These are phyloP conservation scores for Suillus cothurnatus DNA, from an alignment of 768 basidiomycete species.

Conservation along the genomic window DNA sequence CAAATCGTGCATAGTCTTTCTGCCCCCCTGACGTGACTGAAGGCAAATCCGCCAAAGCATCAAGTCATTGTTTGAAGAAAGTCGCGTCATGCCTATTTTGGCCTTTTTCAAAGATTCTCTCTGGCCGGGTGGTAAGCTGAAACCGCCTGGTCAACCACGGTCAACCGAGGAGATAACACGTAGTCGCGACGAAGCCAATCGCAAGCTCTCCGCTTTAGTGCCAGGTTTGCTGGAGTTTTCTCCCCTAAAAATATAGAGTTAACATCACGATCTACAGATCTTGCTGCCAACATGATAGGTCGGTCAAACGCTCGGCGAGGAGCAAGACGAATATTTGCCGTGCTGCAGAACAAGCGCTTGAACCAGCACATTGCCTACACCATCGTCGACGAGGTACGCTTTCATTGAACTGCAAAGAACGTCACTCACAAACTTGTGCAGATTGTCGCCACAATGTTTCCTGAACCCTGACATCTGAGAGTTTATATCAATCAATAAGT, in stretches of 20 bases:
- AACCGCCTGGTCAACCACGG: conserved; percentile 60
- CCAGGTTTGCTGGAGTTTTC: conserved; percentile 61
- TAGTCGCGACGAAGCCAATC: conserved; percentile 85
- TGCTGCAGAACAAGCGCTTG: conserved; percentile 90
- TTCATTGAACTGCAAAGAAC: too few species aligned
- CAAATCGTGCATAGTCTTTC: conserved; percentile 2
- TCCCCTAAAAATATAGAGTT: neutral
- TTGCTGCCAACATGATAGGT: conserved; percentile 99
- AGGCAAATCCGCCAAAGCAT: conserved; percentile 89
- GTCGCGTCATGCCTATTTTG: conserved; percentile 69
- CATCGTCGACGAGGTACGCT: conserved; percentile 83
- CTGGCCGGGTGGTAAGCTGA: conserved; percentile 86
- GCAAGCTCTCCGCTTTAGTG: conserved; percentile 87
- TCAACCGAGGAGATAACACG: conserved; percentile 77
- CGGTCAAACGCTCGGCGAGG: conserved; percentile 92
- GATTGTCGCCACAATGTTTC: conserved; percentile 64
- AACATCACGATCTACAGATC: conserved; percentile 49
- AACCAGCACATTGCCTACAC: conserved; percentile 93
- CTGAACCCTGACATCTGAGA: conserved; percentile 38
- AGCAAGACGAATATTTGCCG: conserved; percentile 89
- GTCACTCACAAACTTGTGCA: conserved; percentile 24
- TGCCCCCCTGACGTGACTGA: conserved; percentile 9
- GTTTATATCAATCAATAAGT: neutral
- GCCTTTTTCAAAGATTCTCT: conserved; percentile 68
- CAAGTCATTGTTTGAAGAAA: conserved; percentile 63